Evolutionary conservation across 495 filamentous ascomycete genomes (phyloP).

Genomic region (Evernia prunastri): DNA sequence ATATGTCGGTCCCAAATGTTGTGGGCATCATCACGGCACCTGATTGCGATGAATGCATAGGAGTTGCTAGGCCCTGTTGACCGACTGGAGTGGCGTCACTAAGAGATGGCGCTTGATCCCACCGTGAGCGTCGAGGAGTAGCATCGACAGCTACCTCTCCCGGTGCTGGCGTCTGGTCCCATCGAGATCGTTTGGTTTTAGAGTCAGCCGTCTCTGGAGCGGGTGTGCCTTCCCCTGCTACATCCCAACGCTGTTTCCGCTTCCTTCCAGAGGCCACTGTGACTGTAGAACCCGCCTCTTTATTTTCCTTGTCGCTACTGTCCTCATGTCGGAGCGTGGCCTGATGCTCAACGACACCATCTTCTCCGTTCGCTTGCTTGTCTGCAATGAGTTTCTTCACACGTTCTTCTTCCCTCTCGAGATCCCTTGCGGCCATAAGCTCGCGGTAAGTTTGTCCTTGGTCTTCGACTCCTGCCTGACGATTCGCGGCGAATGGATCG

Average conservation of each 20-base stretch:
- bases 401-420: conserved; percentile 92
- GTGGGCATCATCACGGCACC: conserved; percentile 48
- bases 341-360: conserved; percentile 53
- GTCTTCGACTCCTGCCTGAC: conserved; percentile 57
- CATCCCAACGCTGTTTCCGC: conserved; percentile 93
- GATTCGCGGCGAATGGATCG: conserved; percentile 77
- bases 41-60: conserved; percentile 72
- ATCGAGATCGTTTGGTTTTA: conserved; percentile 74
- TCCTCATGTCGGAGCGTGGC: conserved; percentile 64
- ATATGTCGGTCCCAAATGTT: conserved; percentile 74
- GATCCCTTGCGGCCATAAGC: conserved; percentile 82
- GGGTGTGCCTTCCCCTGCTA: conserved; percentile 46
- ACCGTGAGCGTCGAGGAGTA: conserved; percentile 68
- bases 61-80: conserved; percentile 73
- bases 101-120: conserved; percentile 75
- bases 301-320: conserved; percentile 61
- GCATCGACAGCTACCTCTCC: conserved; percentile 43
- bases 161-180: conserved; percentile 79
- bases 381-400: conserved; percentile 76
- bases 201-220: conserved; percentile 44
- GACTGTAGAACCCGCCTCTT: conserved; percentile 61
- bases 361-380: conserved; percentile 59
- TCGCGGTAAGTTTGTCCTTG: conserved; percentile 80
- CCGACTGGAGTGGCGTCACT: conserved; percentile 73
- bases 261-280: conserved; percentile 59